phyloP scores from a whole-genome alignment of 73 alveolate genomes.

The Symbiodinium pilosum region DNA sequence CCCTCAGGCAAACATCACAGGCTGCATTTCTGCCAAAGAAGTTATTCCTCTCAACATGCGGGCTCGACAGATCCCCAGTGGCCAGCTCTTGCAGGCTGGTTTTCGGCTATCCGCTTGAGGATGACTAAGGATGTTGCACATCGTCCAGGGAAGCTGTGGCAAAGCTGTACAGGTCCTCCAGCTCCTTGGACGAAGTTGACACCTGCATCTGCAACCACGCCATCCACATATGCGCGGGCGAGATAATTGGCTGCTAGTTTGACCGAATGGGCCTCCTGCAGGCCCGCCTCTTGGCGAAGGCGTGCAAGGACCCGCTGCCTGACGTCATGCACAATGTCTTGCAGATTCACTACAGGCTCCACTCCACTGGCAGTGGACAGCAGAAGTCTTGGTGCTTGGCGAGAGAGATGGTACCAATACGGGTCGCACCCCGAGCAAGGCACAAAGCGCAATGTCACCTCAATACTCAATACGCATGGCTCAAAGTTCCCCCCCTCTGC shows the following conservation, averaged over 20 bases:
- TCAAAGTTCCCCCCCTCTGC: too few relatives aligned
- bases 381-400: background rate
- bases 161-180: background rate
- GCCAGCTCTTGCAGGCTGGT: too few relatives aligned
- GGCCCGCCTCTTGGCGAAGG: background rate
- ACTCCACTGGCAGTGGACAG: background rate
- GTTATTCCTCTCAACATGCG: too few relatives aligned
- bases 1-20: too few relatives aligned
- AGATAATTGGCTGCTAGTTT: too few relatives aligned
- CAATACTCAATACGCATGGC: too few relatives aligned
- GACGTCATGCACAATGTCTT: too few relatives aligned
- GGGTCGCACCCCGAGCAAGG: conserved; percentile 86
- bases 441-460: conserved; percentile 93
- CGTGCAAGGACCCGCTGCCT: conserved; percentile 1
- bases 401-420: conserved; percentile 80
- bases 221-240: background rate
- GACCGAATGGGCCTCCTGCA: too few relatives aligned
- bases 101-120: too few relatives aligned
- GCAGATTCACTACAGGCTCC: background rate
- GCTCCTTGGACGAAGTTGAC: background rate
- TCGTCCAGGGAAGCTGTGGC: background rate
- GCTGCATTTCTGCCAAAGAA: too few relatives aligned
- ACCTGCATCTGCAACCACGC: background rate
- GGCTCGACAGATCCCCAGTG: too few relatives aligned
- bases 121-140: background rate